A percentile compares a stretch with the other conserved stretches of the same genome.
phyloP scores from a whole-genome alignment of 129 eudicot species.

The Rutidosis leptorrhynchoides region DNA sequence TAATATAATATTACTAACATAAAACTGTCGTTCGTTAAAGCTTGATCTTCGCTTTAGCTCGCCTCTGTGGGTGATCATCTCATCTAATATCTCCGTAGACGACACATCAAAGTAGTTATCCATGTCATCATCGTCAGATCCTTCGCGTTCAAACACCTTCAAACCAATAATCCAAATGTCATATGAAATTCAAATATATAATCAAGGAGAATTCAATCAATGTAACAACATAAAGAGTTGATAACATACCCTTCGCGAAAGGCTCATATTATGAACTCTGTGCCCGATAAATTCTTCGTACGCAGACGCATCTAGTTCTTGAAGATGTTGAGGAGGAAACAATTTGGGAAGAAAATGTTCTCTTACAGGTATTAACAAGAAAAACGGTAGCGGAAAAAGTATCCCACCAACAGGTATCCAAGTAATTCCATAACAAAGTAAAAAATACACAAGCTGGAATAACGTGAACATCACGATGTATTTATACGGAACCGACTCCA shows the following conservation, averaged over 20 bases:
- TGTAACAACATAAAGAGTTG: not conserved
- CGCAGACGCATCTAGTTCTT: slow-evolving; percentile 70
- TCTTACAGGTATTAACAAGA: slow-evolving; percentile 61
- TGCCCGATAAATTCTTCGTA: slow-evolving; percentile 65
- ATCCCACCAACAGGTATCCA: slow-evolving; percentile 95
- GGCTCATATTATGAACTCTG: slow-evolving; percentile 29
- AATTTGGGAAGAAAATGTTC: slow-evolving; percentile 70
- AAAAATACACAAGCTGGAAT: slow-evolving; percentile 59
- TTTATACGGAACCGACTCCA: slow-evolving; percentile 66
- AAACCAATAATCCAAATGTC: slow-evolving; percentile 18
- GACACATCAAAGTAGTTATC: slow-evolving; percentile 43
- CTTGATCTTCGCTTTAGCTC: slow-evolving; percentile 71
- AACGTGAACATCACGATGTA: slow-evolving; percentile 56
- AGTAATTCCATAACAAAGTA: slow-evolving; percentile 71
- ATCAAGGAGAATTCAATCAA: not conserved
- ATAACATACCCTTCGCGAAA: slow-evolving; percentile 48
- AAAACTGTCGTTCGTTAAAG: slow-evolving; percentile 51
- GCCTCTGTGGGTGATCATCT: slow-evolving; percentile 77
- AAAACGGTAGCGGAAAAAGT: slow-evolving; percentile 71
- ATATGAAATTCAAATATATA: not conserved
- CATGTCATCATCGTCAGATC: slow-evolving; percentile 27
- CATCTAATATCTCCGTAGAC: slow-evolving; percentile 71
- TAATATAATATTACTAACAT: no score
- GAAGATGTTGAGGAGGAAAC: slow-evolving; percentile 56
- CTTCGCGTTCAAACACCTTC: slow-evolving; percentile 43